Conservation (phyloP, 78 protist genomes). For the Dictyostelium intermedium region DNA sequence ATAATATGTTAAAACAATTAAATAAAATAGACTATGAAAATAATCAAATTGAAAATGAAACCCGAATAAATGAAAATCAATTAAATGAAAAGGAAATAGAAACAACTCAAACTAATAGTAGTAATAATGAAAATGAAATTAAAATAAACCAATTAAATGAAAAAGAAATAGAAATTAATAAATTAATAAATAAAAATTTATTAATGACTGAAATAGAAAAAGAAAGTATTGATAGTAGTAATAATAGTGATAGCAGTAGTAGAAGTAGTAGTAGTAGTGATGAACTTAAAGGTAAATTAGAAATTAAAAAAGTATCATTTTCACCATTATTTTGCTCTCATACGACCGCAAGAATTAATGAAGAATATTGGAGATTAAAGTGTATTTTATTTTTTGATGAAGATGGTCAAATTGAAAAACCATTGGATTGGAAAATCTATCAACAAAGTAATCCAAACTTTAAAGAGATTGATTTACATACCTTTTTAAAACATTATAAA, state of each 20-base stretch:
- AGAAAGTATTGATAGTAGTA: neutral
- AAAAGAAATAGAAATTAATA: neutral
- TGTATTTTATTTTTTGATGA: constrained; percentile 16
- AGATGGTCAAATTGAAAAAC: constrained; percentile 27
- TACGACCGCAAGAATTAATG: neutral
- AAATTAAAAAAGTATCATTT: neutral
- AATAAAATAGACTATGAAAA: neutral
- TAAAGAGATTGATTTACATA: neutral
- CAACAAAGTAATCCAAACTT: neutral
- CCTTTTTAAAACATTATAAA: neutral
- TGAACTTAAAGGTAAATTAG: neutral
- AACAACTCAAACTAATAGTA: too few relatives aligned
- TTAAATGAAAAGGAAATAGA: neutral
- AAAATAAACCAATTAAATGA: neutral
- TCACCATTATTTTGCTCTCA: constrained; percentile 20
- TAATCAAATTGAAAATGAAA: neutral
- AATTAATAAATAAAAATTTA: neutral
- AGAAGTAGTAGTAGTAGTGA: neutral
- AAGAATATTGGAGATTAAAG: constrained; percentile 38
- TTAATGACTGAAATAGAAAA: neutral
- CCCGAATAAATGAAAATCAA: neutral
- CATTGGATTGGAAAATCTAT: neutral
- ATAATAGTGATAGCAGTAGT: neutral
- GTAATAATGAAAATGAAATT: neutral
- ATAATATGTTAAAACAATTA: neutral